Base-by-base conservation (phyloP, 805 yeast species). In the Wickerhamiella hasegawae region DNA sequence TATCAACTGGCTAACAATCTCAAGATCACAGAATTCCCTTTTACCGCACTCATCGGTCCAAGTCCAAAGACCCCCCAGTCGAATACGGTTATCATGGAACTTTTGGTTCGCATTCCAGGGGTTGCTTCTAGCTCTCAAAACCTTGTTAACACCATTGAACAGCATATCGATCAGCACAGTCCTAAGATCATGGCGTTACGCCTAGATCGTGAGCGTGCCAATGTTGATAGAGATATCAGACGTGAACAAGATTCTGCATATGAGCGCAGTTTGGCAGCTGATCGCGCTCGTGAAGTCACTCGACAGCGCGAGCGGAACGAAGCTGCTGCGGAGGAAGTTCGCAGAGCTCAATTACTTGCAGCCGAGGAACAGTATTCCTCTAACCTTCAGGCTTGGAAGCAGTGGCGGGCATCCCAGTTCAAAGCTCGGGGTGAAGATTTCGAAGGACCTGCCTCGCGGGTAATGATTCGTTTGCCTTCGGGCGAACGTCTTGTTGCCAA, bases 181-280 rank as follows among this genome's bases (percentile, higher is more conserved):
- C 79, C 77, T 6, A 68, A 67, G 24, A 59, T 90, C 38, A 55
- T 68, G 15, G 53, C 70, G 3, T 62, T 85, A 15, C 65, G 85
- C 31, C 59, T 67, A 3, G 85, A 77, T 39, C 64, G 74, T 32
- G 70, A 73, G 44, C 74, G 75, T 33, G 63, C 68, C 32, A 75
- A 71, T 28, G 49, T 45, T 18, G 52, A 69, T 40, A 63, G 75
- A 27, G 68, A 74, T 40, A 59, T 82, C 23, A 65, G 80, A 34
- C 65, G 66, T 40, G 76, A 76, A 46, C 95, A 85, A 54, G 90
- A 83, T 48, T 58, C 67, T 31, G 83, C 90, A 16, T 84, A 74
- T 56, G 73, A 76, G 48, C 68, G 68, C 24, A 74, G 93, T 0
- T 59, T 85, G 24, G 66, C 68, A 14, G 63, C 69, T 24, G 97